Base-by-base conservation (phyloP, 78 protist genomes). In the Chrysochromulina parva region DNA sequence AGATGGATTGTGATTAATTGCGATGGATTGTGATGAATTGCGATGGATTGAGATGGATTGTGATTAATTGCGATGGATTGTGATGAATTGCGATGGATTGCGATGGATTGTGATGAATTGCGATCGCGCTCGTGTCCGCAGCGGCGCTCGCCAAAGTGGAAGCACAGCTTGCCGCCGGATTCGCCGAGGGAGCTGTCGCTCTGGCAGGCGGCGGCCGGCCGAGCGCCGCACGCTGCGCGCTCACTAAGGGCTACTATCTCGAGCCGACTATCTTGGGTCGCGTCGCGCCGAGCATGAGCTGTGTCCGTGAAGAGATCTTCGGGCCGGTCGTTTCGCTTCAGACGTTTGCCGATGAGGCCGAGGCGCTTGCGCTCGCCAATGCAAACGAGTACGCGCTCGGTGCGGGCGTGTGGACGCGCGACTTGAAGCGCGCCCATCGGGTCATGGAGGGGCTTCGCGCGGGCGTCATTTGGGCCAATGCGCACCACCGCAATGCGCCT, bases 261-360 rank as follows among this genome's bases (percentile, higher is more conserved):
- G 26, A 62, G 93, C 97, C 96, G 58, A 93, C 95, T 50, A 17
- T 95, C 60, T 88, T 96, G 86, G 5, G 53, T 26, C 88, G 92
- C 88, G 93, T 92, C 26, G 26, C 4, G 19, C 84, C 90, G 52
- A 91, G 84, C 62, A 92, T 76, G 87, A 3, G 53, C 24, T 87
- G 93, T 57, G 93, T 66, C 19, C 62, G 16, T 6, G 96, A 96
- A 89, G 97, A 96, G 89, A 94, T 95, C 88, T 96, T 96, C 82
- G 97, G 97, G 28, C 97, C 97, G 19, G 57, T 38, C 54, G 1
- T 82, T 50, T 16, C 22, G 9, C 11, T 82, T 60, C 1, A 14
- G 24, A 22, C 7, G 50, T 82, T 19, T 60, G 9, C 9, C 20
- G 10, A 5, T 50, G 59, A 82, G 20, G 88, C 9, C 48, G 88